Base-by-base conservation (phyloP, 2,329 filamentous ascomycete genomes). In the Paraphaeosphaeria sporulosa region DNA sequence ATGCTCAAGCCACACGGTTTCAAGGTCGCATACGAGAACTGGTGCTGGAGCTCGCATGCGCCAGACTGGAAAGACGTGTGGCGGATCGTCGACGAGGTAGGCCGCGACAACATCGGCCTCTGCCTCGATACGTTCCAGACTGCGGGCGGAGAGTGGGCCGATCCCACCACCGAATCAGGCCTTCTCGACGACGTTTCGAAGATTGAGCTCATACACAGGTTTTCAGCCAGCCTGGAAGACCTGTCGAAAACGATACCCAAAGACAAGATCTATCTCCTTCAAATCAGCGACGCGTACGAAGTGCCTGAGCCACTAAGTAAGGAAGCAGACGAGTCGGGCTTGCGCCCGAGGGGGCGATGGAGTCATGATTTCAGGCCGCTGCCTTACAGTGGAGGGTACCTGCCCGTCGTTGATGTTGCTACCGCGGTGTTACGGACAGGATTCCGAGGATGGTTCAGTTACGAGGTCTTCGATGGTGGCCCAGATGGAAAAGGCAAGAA, bases 81-180 rank as follows among this genome's bases (percentile, higher is more conserved):
- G 89, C 79, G 85, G 2, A 88, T 93, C 13, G 88, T 92, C 4
- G 71, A 84, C 63, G 81, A 81, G 47, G 89, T 88, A 2, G 79
- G 91, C 64, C 78, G 87, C 2, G 80, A 83, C 0, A 93, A 94
- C 62, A 81, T 93, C 12, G 90, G 91, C 0, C 79, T 94, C 0
- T 94, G 90, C 65, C 83, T 94, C 1, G 90, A 94, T 67, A 93
- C 90, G 0, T 94, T 94, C 78, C 90, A 94, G 71, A 89, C 86
- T 2, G 89, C 86, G 0, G 90, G 90, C 0, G 86, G 88, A 1
- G 90, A 94, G 71, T 93, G 86, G 84, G 90, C 82, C 0, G 90
- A 93, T 65, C 91, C 91, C 0, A 89, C 85, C 0, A 91, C 89
- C 0, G 56, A 74, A 1, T 87, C 86, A 0, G 90, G 90, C 0